Conservation (phyloP, 768 basidiomycete genomes). For the Rhodocollybia butyracea region DNA sequence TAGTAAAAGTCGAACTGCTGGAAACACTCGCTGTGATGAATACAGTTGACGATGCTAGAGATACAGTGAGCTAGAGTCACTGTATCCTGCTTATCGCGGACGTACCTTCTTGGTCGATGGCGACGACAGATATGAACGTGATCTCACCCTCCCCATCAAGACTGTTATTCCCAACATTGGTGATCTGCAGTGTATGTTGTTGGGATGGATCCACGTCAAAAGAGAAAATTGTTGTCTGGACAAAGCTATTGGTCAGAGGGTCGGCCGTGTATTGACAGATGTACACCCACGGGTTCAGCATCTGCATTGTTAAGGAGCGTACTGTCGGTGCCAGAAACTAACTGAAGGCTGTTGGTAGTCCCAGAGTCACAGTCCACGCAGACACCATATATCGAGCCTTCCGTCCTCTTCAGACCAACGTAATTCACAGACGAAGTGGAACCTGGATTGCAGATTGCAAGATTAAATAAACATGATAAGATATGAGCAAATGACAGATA, state of each 20-base stretch:
- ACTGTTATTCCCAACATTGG: slow-evolving; percentile 19
- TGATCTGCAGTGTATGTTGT: slow-evolving; percentile 21
- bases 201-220: slow-evolving; percentile 21
- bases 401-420: slow-evolving; percentile 22
- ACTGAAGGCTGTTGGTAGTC: slow-evolving; percentile 5
- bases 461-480: neutral
- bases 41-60: neutral
- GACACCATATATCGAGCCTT: slow-evolving; percentile 24
- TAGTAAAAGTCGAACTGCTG: neutral
- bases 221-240: slow-evolving; percentile 24
- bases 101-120: slow-evolving; percentile 14
- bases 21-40: neutral
- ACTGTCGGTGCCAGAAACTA: slow-evolving; percentile 20
- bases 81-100: neutral
- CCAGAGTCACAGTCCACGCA: slow-evolving; percentile 23
- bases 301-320: slow-evolving; percentile 14
- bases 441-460: slow-evolving; percentile 16
- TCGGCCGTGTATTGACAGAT: neutral
- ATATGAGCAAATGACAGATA: neutral
- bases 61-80: neutral
- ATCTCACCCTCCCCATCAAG: slow-evolving; percentile 18
- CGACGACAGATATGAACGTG: slow-evolving; percentile 21
- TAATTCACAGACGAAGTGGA: slow-evolving; percentile 22
- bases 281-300: slow-evolving; percentile 16
- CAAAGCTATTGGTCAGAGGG: neutral